phyloP scores from a whole-genome alignment of 1,284 basidiomycete genomes.

The Leccinum subfulvum region DNA sequence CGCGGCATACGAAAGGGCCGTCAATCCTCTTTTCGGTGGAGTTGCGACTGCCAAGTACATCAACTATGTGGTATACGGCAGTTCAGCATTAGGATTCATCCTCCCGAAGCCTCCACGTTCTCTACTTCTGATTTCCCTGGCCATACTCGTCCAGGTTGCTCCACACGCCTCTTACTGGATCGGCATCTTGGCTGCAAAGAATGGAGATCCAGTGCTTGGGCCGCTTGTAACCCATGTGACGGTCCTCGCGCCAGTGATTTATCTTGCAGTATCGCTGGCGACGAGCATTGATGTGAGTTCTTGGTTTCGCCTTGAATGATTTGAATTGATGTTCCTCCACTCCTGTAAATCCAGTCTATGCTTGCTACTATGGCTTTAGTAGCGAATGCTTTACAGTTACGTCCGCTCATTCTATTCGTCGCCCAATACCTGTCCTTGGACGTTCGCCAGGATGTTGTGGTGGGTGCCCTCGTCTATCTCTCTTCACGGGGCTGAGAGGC shows the following conservation, averaged over 20 bases:
- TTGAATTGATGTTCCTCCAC: background rate
- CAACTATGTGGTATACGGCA: constrained; percentile 38
- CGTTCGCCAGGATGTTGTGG: constrained; percentile 19
- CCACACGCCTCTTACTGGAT: constrained; percentile 65
- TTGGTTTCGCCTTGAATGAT: constrained; percentile 1
- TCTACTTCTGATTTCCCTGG: constrained; percentile 40
- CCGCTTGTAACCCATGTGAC: constrained; percentile 55
- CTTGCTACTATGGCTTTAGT: constrained; percentile 19
- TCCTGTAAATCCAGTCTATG: constrained; percentile 14
- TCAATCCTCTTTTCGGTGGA: constrained; percentile 47
- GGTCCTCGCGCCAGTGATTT: constrained; percentile 56
- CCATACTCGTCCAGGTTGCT: constrained; percentile 48
- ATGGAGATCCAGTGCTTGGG: constrained; percentile 52
- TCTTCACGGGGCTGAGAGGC: constrained; percentile 2
- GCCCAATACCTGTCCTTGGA: constrained; percentile 22
- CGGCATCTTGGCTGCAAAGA: constrained; percentile 54
- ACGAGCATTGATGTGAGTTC: constrained; percentile 43
- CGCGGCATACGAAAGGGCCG: constrained; percentile 39
- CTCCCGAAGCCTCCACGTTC: constrained; percentile 34
- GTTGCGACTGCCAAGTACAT: constrained; percentile 39
- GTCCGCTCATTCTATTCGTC: constrained; percentile 21
- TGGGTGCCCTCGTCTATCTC: constrained; percentile 12
- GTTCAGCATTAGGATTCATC: constrained; percentile 37
- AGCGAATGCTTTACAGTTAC: constrained; percentile 28
- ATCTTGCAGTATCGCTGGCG: constrained; percentile 40